Evolutionary conservation across 1,139 yeast species (phyloP).

Genomic region (Candida glucosophila): DNA sequence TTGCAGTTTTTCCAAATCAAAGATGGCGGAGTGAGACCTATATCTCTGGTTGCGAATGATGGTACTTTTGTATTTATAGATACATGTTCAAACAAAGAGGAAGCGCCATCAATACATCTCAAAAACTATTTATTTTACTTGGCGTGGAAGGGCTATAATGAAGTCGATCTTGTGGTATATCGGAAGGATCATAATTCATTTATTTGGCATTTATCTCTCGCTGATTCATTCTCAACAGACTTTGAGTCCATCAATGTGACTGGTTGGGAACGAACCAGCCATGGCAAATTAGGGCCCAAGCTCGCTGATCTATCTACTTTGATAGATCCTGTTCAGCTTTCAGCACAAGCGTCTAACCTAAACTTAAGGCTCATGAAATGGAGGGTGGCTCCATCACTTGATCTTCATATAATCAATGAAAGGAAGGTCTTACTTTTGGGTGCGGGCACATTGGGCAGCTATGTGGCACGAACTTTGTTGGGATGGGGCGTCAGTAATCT

Average conservation of each 20-base stretch:
- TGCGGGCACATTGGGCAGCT: slow-evolving; percentile 93
- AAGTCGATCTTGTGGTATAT: slow-evolving; percentile 32
- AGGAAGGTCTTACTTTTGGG: slow-evolving; percentile 76
- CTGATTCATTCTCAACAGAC: slow-evolving; percentile 6
- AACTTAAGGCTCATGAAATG: slow-evolving; percentile 92
- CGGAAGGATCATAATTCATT: slow-evolving; percentile 20
- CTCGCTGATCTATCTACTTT: slow-evolving; percentile 73
- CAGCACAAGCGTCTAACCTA: slow-evolving; percentile 86
- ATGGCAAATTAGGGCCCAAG: slow-evolving; percentile 72
- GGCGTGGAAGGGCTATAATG: slow-evolving; percentile 25
- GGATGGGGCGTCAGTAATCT: slow-evolving; percentile 92
- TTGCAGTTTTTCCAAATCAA: slow-evolving; percentile 8
- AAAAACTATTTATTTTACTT: slow-evolving; percentile 60
- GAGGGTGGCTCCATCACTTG: slow-evolving; percentile 80
- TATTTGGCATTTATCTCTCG: slow-evolving; percentile 12
- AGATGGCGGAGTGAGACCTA: slow-evolving; percentile 2
- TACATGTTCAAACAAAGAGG: slow-evolving; percentile 36
- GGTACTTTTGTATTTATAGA: slow-evolving; percentile 48
- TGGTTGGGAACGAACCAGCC: slow-evolving; percentile 87
- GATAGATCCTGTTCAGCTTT: slow-evolving; percentile 71
- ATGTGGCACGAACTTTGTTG: slow-evolving; percentile 73
- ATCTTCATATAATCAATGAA: slow-evolving; percentile 53
- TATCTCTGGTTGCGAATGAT: neutral
- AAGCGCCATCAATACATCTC: slow-evolving; percentile 51
- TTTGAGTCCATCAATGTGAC: slow-evolving; percentile 30